Evolutionary conservation across 148 eudicot species (phyloP).

Genomic region (Amaranthus palmeri): DNA sequence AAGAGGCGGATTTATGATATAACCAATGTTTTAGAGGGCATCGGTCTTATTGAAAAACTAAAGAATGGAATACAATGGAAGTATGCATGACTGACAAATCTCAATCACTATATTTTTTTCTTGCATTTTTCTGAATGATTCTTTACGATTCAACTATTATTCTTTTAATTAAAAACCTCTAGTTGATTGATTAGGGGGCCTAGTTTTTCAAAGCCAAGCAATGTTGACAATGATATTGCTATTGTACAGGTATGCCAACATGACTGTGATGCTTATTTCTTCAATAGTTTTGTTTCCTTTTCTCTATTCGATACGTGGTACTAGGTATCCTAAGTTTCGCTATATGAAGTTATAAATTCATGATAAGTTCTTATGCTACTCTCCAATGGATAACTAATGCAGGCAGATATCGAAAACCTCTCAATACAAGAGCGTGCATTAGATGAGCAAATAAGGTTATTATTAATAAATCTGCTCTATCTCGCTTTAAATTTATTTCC

Average conservation of each 20-base stretch:
- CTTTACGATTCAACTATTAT: not conserved
- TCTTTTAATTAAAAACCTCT: slow-evolving; percentile 9
- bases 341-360: not conserved
- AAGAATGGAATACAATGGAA: slow-evolving; percentile 98
- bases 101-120: not conserved
- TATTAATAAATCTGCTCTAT: slow-evolving; percentile 9
- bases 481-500: slow-evolving; percentile 7
- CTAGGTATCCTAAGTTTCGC: not conserved
- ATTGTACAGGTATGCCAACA: slow-evolving; percentile 62
- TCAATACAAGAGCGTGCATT: slow-evolving; percentile 67
- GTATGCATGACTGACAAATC: slow-evolving; percentile 42
- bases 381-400: slow-evolving; percentile 13
- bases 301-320: not conserved
- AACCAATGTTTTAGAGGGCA: slow-evolving; percentile 95
- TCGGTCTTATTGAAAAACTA: slow-evolving; percentile 89
- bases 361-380: not conserved
- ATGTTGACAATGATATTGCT: slow-evolving; percentile 54
- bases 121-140: not conserved
- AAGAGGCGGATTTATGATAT: slow-evolving; percentile 98
- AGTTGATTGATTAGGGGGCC: slow-evolving; percentile 58
- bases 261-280: not conserved
- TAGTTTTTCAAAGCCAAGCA: slow-evolving; percentile 74
- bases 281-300: not conserved
- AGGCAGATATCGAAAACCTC: slow-evolving; percentile 87
- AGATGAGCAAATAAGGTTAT: slow-evolving; percentile 81